These are phyloP conservation scores for Paracoccidioides lutzii DNA, from an alignment of 2,329 filamentous ascomycete genomes.

Conservation along the genomic window DNA sequence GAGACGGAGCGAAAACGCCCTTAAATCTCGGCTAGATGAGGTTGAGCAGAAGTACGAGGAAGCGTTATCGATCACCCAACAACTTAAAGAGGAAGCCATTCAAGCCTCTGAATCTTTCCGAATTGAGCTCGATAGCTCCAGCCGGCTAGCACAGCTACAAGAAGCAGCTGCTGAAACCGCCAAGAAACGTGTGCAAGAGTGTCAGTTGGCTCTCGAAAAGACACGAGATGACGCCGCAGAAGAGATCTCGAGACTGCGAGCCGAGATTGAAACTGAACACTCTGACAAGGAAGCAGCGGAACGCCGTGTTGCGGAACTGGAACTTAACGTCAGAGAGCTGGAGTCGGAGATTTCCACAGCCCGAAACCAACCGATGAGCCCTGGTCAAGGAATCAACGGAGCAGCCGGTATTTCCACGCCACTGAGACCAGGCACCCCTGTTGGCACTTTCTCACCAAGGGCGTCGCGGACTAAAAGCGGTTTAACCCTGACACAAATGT, in stretches of 20 bases:
- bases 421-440: conserved; percentile 37
- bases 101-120: conserved; percentile 76
- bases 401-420: conserved; percentile 35
- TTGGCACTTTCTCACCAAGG: conserved; percentile 40
- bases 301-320: conserved; percentile 50
- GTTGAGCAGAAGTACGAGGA: conserved; percentile 80
- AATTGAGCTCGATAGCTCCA: conserved; percentile 70
- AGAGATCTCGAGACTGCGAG: conserved; percentile 41
- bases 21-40: conserved; percentile 70
- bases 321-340: conserved; percentile 48
- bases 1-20: conserved; percentile 63
- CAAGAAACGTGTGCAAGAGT: conserved; percentile 46
- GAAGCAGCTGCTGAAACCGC: conserved; percentile 47
- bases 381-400: conserved; percentile 41
- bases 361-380: conserved; percentile 39
- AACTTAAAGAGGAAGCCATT: conserved; percentile 70
- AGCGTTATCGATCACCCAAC: conserved; percentile 65
- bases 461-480: conserved; percentile 41
- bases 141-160: conserved; percentile 63
- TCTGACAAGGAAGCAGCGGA: conserved; percentile 50
- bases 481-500: conserved; percentile 50
- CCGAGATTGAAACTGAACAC: conserved; percentile 44
- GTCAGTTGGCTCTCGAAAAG: conserved; percentile 44
- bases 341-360: conserved; percentile 39
- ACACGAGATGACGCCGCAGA: conserved; percentile 50